phyloP scores from a whole-genome alignment of 2,329 filamentous ascomycete species.

The Penicillium sp. region DNA sequence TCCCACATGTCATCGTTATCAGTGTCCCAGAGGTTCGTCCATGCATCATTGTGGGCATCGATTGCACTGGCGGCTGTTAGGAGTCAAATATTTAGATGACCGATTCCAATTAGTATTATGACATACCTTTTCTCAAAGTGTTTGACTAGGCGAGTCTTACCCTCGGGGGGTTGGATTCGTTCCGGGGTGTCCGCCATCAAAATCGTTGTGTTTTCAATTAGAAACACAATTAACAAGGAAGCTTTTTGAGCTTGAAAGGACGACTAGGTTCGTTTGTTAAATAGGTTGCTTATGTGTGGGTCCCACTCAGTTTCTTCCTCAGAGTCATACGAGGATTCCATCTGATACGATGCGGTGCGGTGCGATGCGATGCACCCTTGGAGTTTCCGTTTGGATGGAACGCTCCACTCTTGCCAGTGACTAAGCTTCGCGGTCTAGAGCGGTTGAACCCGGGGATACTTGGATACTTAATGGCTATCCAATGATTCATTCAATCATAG shows the following conservation, averaged over 20 bases:
- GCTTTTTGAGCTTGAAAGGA: too few species aligned
- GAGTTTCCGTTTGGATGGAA: not conserved
- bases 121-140: constrained; percentile 1
- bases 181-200: not conserved
- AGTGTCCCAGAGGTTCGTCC: constrained; percentile 23
- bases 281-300: too few species aligned
- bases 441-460: too few species aligned
- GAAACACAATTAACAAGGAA: too few species aligned
- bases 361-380: not conserved
- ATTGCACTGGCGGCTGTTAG: too few species aligned
- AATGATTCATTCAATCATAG: too few species aligned
- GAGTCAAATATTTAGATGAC: too few species aligned
- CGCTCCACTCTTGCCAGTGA: not conserved
- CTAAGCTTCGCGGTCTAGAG: not conserved
- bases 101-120: too few species aligned
- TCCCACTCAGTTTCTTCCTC: too few species aligned
- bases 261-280: too few species aligned
- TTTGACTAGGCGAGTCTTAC: not conserved
- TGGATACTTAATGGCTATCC: too few species aligned
- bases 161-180: not conserved
- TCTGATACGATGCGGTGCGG: not conserved
- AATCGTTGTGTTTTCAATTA: too few species aligned
- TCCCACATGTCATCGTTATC: constrained; percentile 36
- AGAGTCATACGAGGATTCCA: not conserved
- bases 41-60: constrained; percentile 9